phyloP scores from a whole-genome alignment of 805 yeast species.

The Hanseniaspora lachancei region DNA sequence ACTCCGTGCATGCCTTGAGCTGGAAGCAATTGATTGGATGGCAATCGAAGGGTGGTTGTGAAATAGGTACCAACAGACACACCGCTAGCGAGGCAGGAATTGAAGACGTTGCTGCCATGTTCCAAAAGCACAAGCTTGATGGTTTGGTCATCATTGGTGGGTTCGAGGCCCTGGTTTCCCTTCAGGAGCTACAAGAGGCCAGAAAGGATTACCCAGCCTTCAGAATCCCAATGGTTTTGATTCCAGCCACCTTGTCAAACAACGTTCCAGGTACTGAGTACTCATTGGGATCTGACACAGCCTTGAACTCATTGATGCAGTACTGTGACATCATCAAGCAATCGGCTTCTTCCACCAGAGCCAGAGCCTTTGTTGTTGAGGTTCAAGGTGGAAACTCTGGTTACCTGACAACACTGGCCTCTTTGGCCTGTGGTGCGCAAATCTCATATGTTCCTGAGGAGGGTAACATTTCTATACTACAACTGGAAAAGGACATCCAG shows the following conservation, averaged over 20 bases:
- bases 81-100: constrained; percentile 53
- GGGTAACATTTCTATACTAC: constrained; percentile 40
- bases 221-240: constrained; percentile 82
- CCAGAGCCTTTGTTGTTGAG: constrained; percentile 89
- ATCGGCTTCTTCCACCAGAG: constrained; percentile 86
- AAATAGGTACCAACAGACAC: constrained; percentile 65
- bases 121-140: constrained; percentile 53
- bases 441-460: constrained; percentile 70
- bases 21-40: constrained; percentile 66
- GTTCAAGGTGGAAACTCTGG: constrained; percentile 98
- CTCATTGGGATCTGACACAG: constrained; percentile 90
- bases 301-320: constrained; percentile 76
- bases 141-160: constrained; percentile 72
- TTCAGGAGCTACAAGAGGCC: constrained; percentile 51
- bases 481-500: constrained; percentile 52
- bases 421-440: constrained; percentile 77
- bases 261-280: constrained; percentile 99
- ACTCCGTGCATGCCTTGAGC: constrained; percentile 41
- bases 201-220: constrained; percentile 59
- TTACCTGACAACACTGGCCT: constrained; percentile 74
- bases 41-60: constrained; percentile 67
- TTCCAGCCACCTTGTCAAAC: constrained; percentile 93
- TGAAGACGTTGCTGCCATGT: constrained; percentile 59
- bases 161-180: constrained; percentile 63
- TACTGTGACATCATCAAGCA: constrained; percentile 94